Evolutionary conservation across 345 rosid species (phyloP), one percentile per base, ranked within the genome.

Genomic region (Durio zibethinus): DNA sequence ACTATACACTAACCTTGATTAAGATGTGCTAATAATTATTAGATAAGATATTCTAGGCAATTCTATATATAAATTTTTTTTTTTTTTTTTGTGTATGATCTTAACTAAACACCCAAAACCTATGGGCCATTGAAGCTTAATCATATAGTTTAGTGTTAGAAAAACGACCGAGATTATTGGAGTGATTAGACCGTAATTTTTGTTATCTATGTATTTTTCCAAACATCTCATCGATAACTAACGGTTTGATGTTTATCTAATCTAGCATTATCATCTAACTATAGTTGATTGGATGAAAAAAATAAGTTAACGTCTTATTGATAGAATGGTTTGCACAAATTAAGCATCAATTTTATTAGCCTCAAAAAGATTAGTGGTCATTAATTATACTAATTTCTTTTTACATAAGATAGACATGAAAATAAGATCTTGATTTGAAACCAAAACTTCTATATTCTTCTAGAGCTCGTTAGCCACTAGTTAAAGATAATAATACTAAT

Each of bases 91-190:
- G 54, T 7, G n/a, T 50, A 16, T 50, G 54, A 50, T 50, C 54
- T 23, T 57, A 57, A 57, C 29, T 3, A 21, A 23, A 57, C 23
- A 57, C 12, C 31, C 4, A 54, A 57, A 33, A 3, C 4, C 1
- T 4, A 68, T 15, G 38, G 38, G 52, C 56, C 56, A 45, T 14
- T 23, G n/a, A 12, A 8, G 27, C 4, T 25, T 15, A 27, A 68
- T 69, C 40, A 45, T 16, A 45, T 6, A 53, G 10, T 69, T 69
- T 15, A 69, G 14, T 21, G 48, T 42, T 42, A 12, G 31, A 45
- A 69, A 65, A 15, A 1, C 11, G 18, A 8, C 36, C 75, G 75
- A 35, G 61, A 72, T 72, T 72, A 33, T 52, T 72, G 73, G 45
- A 72, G 20, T 52, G 75, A 71, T 33, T 71, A 52, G 61, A 52